Percentiles rank a stretch among this genome's conserved stretches.
Conservation (phyloP, 495 filamentous ascomycete species). For the Pseudoneurospora amorphoporcata region DNA sequence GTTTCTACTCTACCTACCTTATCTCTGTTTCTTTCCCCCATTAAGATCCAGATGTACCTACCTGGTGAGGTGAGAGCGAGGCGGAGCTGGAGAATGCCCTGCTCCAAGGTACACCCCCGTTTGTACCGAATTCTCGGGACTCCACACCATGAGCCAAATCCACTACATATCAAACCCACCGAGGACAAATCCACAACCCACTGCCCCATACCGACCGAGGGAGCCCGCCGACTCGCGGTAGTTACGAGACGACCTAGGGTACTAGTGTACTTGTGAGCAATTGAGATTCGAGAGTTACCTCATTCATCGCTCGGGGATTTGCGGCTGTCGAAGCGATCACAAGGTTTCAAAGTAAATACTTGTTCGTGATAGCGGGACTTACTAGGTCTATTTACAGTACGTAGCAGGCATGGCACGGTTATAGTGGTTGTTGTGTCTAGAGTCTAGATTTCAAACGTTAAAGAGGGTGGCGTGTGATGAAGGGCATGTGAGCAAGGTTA, state of each 20-base stretch:
- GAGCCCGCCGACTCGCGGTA: background rate
- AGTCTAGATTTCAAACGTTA: background rate
- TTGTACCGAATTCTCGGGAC: background rate
- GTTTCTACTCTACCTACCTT: too few relatives aligned
- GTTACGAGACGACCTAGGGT: background rate
- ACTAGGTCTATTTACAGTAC: too few relatives aligned
- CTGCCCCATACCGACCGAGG: background rate
- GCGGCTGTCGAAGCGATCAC: background rate
- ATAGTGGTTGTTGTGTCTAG: background rate
- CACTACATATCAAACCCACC: background rate
- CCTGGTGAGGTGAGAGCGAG: too few relatives aligned
- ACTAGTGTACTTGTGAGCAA: background rate
- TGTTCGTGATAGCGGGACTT: background rate
- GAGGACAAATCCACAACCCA: background rate
- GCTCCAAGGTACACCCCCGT: background rate
- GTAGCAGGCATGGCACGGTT: background rate
- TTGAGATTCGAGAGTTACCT: background rate
- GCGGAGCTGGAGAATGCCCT: too few relatives aligned
- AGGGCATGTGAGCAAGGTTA: background rate
- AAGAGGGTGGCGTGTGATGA: background rate
- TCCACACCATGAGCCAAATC: background rate
- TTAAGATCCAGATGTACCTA: background rate
- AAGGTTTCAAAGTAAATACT: background rate
- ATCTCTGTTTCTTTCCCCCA: background rate
- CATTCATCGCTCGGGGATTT: too few relatives aligned